phyloP scores from a whole-genome alignment of 176 grass and related monocot genomes.

The Otatea glauca region DNA sequence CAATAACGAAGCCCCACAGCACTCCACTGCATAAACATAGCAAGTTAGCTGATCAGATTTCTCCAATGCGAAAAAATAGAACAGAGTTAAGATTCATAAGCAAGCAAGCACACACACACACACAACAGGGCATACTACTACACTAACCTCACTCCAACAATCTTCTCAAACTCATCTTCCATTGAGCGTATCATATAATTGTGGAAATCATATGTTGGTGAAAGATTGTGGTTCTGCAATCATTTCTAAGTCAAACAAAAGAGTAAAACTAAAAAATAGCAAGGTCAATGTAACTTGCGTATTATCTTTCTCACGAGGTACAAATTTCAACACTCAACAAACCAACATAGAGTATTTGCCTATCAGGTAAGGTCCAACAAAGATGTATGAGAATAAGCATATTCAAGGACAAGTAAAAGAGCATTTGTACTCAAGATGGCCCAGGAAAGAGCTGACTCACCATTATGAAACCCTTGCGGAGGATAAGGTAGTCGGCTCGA shows the following conservation, averaged over 20 bases:
- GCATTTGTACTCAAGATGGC: slow-evolving; percentile 5
- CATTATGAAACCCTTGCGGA: slow-evolving; percentile 92
- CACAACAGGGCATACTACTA: not conserved
- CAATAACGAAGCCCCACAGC: slow-evolving; percentile 93
- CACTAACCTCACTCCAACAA: slow-evolving; percentile 94
- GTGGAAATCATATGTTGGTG: slow-evolving; percentile 83
- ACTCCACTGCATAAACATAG: slow-evolving; percentile 65
- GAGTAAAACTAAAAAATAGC: not conserved
- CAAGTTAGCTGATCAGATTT: slow-evolving; percentile 33
- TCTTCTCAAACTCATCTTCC: slow-evolving; percentile 98
- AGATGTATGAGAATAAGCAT: not conserved
- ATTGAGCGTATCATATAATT: slow-evolving; percentile 94
- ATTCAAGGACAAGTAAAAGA: slow-evolving; percentile 28
- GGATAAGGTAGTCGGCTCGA: slow-evolving; percentile 94
- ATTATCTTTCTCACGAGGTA: not conserved
- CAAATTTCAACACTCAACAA: slow-evolving; percentile 6
- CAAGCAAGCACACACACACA: slow-evolving; percentile 1
- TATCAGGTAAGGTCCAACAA: not conserved
- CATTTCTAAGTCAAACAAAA: slow-evolving; percentile 45
- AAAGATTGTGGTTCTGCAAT: slow-evolving; percentile 88
- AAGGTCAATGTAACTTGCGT: not conserved
- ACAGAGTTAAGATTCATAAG: slow-evolving; percentile 3
- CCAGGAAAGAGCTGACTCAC: slow-evolving; percentile 43
- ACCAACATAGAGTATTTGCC: not conserved
- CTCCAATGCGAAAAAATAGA: slow-evolving; percentile 3